phyloP scores from a whole-genome alignment of 2,329 filamentous ascomycete genomes.

The Dothideomycetidae sp. region DNA sequence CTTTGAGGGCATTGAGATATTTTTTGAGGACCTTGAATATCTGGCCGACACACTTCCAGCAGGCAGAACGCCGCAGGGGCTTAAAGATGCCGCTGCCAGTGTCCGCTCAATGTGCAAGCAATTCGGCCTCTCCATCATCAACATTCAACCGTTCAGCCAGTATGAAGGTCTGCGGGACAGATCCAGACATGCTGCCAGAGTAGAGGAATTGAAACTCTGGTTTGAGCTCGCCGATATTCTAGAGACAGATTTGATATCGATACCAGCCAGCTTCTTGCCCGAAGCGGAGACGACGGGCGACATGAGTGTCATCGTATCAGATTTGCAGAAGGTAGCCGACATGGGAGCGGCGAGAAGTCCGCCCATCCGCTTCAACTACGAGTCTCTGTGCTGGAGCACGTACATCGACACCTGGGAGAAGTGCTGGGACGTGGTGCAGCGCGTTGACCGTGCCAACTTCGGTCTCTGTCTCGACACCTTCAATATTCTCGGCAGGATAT shows the following conservation, averaged over 20 bases:
- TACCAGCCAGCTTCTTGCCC: constrained; percentile 57
- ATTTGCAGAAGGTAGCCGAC: constrained; percentile 52
- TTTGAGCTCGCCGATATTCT: constrained; percentile 50
- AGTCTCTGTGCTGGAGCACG: constrained; percentile 60
- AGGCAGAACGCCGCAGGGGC: constrained; percentile 21
- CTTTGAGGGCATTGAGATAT: constrained; percentile 58
- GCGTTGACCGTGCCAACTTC: constrained; percentile 15
- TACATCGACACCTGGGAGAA: constrained; percentile 56
- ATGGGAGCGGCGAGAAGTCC: constrained; percentile 44
- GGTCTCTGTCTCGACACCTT: constrained; percentile 15
- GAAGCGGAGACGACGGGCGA: constrained; percentile 37
- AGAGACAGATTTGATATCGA: constrained; percentile 56
- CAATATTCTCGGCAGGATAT: constrained; percentile 15
- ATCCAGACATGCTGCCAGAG: constrained; percentile 38
- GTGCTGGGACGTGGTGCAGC: constrained; percentile 52
- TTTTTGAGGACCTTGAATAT: constrained; percentile 59
- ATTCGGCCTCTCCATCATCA: constrained; percentile 45
- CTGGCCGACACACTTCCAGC: constrained; percentile 37
- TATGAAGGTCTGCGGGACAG: constrained; percentile 61
- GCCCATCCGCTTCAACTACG: constrained; percentile 55
- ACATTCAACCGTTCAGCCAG: constrained; percentile 63
- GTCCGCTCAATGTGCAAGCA: constrained; percentile 44
- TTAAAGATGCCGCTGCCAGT: constrained; percentile 38
- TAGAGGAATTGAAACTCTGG: constrained; percentile 55
- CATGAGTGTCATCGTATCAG: constrained; percentile 42